These are phyloP conservation scores for Mixia osmundae DNA, from an alignment of 1,284 basidiomycete genomes.

Conservation along the genomic window DNA sequence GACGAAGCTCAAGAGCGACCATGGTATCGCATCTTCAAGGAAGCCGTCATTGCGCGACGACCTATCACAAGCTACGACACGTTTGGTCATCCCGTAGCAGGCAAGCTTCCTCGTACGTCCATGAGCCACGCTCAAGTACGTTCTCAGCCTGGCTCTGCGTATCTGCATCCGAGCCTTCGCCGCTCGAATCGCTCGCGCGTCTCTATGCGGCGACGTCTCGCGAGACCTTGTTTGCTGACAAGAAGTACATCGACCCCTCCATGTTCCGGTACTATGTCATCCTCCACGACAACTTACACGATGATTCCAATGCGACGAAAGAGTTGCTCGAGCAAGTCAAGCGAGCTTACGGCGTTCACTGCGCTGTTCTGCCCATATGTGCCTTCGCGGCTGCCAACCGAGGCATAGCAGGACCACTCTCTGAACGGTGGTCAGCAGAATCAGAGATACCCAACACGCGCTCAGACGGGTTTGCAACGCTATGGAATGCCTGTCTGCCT, in stretches of 20 bases:
- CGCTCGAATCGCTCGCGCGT: constrained; percentile 16
- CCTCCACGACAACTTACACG: constrained; percentile 13
- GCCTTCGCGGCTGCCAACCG: constrained; percentile 4
- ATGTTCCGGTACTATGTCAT: constrained; percentile 18
- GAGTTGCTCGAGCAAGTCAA: constrained; percentile 13
- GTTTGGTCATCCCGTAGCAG: constrained; percentile 9
- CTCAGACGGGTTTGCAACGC: not conserved
- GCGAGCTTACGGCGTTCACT: constrained; percentile 17
- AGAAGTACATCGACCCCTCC: constrained; percentile 13
- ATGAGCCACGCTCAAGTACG: not conserved
- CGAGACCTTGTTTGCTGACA: constrained; percentile 9
- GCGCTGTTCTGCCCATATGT: constrained; percentile 14
- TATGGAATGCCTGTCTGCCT: constrained; percentile 5
- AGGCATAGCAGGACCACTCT: constrained; percentile 3
- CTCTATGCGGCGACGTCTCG: constrained; percentile 16
- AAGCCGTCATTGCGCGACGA: constrained; percentile 2
- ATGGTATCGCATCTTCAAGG: constrained; percentile 8
- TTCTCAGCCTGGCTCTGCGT: constrained; percentile 15
- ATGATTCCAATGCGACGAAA: constrained; percentile 4
- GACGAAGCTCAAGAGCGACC: too few species aligned
- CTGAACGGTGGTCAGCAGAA: too few species aligned
- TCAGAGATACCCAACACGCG: constrained; percentile 1
- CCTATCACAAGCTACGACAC: constrained; percentile 9
- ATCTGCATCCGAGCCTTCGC: constrained; percentile 18
- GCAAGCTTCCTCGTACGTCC: constrained; percentile 2